Percentiles rank a stretch among this genome's conserved stretches.
phyloP scores from a whole-genome alignment of 208 protist species.

The Crithidia mellificae region DNA sequence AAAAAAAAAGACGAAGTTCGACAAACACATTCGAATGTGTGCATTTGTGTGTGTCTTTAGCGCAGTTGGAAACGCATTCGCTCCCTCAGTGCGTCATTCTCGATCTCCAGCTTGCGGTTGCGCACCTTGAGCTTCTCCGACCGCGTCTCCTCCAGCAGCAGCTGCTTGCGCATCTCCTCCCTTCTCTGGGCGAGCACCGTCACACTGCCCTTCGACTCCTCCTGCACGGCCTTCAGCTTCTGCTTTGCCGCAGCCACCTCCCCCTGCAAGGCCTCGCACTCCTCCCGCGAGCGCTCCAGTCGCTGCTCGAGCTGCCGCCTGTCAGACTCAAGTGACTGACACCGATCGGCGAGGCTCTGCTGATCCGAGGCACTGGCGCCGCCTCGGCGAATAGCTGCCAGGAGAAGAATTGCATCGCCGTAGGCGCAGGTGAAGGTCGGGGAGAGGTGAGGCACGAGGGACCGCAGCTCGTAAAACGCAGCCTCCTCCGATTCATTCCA shows the following conservation, averaged over 20 bases:
- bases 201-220: conserved; percentile 47
- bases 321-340: conserved; percentile 54
- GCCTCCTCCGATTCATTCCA: conserved; percentile 32
- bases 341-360: conserved; percentile 50
- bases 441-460: conserved; percentile 75
- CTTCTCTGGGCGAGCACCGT: conserved; percentile 54
- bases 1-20: no score
- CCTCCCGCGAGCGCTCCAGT: conserved; percentile 36
- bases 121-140: conserved; percentile 70
- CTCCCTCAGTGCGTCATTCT: conserved; percentile 57
- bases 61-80: conserved; percentile 22
- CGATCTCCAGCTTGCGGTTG: conserved; percentile 65
- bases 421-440: conserved; percentile 63
- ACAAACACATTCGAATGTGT: neutral
- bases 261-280: conserved; percentile 54
- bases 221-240: conserved; percentile 49
- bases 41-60: conserved; percentile 1
- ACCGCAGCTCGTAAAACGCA: conserved; percentile 53
- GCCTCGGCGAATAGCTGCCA: conserved; percentile 63
- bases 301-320: conserved; percentile 45
- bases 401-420: conserved; percentile 60
- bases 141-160: conserved; percentile 77
- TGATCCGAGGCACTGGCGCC: conserved; percentile 19
- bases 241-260: conserved; percentile 50
- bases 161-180: conserved; percentile 79